Base-by-base conservation (phyloP, 2,329 filamentous ascomycete species). In the Penicillium sp. region DNA sequence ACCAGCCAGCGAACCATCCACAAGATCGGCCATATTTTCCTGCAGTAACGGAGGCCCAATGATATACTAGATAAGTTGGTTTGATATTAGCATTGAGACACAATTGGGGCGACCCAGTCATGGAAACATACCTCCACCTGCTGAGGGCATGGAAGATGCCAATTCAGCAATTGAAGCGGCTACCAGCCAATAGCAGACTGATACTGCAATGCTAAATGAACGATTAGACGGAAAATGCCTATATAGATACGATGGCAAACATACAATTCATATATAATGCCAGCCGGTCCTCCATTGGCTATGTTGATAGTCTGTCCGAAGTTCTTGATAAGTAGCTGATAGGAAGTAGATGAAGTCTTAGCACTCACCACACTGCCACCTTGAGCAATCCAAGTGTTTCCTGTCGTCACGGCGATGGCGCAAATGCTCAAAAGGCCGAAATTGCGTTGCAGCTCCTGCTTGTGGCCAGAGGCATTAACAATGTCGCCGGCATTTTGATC, bases 381-480 rank as follows among this genome's bases (percentile, higher is more conserved):
- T 58, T 86, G 72, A 5, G 83, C 82, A 54, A 84, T 79, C 84
- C 84, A 88, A 18, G 84, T 83, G 63, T 85, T 86, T 67, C 85
- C 84, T 23, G 85, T 81, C 1, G 83, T 86, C 51, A 87, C 70
- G 0, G 82, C 83, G 47, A 83, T 76, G 23, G 82, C 83, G 52
- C 83, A 82, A 43, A 86, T 79, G 51, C 79, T 81, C 47, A 85
- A 62, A 8, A 87, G 71, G 35, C 81, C 79, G 67, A 86, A 87
- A 64, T 87, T 85, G 16, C 84, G 77, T 57, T 81, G 79, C 38
- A 88, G 71, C 66, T 87, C 83, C 67, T 87, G 84, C 59, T 74
- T 76, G 68, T 87, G 83, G 5, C 85, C 84, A 1, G 84, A 84
- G 1, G 83, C 83, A 64, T 88, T 88, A 65, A 87, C 68, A n/a